phyloP scores from a whole-genome alignment of 805 yeast genomes.

The Cyberlindnera nakhonratchasimensis region DNA sequence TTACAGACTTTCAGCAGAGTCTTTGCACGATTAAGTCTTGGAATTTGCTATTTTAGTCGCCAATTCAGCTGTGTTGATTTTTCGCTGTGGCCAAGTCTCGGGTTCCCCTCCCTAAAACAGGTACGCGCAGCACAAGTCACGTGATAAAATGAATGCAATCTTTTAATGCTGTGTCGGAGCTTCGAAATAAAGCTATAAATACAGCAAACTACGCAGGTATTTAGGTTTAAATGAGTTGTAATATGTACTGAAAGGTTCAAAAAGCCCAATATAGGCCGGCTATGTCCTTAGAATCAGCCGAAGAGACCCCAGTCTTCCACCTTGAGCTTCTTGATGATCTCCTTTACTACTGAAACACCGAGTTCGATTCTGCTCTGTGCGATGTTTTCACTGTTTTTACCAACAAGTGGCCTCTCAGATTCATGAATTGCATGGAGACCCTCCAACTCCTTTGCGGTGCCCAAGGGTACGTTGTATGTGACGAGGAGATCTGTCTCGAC shows the following conservation, averaged over 20 bases:
- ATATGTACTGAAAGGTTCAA: no score
- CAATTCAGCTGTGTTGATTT: slow-evolving; percentile 9
- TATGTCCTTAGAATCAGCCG: slow-evolving; percentile 24
- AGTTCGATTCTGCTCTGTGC: slow-evolving; percentile 30
- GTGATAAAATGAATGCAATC: no score
- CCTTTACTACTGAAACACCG: slow-evolving; percentile 27
- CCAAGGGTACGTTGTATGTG: slow-evolving; percentile 57
- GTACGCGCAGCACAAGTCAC: slow-evolving; percentile 2
- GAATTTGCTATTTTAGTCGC: no score
- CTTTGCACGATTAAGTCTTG: no score
- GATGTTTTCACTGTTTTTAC: slow-evolving; percentile 7
- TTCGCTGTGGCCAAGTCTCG: slow-evolving; percentile 1
- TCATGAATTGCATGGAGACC: slow-evolving; percentile 19
- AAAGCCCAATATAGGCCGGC: no score
- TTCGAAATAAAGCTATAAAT: no score
- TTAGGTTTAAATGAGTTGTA: no score
- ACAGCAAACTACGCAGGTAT: no score
- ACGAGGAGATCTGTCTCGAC: slow-evolving; percentile 59
- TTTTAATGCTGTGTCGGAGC: no score
- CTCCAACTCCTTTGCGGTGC: slow-evolving; percentile 27
- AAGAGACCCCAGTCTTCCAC: slow-evolving; percentile 49
- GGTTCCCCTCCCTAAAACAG: background rate
- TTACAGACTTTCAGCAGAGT: no score
- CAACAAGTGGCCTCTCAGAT: background rate
- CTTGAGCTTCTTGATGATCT: slow-evolving; percentile 29